Conservation (phyloP, 2,329 filamentous ascomycete genomes). For the Penicillium sp. region DNA sequence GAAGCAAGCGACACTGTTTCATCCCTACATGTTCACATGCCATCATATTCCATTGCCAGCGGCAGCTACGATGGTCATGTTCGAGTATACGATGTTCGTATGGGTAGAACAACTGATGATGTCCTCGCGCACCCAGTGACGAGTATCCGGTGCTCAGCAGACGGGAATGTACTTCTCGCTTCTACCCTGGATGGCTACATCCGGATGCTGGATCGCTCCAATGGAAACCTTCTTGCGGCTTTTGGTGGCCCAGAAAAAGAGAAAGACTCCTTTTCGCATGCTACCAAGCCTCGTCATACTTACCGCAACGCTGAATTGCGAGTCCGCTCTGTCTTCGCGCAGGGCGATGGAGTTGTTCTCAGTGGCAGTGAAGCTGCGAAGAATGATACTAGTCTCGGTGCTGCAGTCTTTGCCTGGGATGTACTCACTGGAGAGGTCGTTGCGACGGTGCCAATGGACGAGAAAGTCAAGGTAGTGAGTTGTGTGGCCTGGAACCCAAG, state of each 20-base stretch:
- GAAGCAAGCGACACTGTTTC: conserved; percentile 46
- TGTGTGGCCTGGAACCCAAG: conserved; percentile 49
- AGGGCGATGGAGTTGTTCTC: conserved; percentile 74
- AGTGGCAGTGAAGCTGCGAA: conserved; percentile 70
- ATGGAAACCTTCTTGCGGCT: conserved; percentile 70
- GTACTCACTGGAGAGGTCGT: conserved; percentile 69
- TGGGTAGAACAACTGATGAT: conserved; percentile 70
- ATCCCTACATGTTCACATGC: conserved; percentile 39
- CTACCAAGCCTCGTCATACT: conserved; percentile 2
- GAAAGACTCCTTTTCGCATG: conserved; percentile 41
- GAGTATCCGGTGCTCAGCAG: conserved; percentile 67
- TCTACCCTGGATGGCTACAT: conserved; percentile 74
- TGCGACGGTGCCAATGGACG: conserved; percentile 55
- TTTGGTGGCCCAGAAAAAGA: conserved; percentile 56
- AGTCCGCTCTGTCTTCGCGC: conserved; percentile 73
- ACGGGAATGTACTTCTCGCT: conserved; percentile 73
- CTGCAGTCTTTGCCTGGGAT: conserved; percentile 69
- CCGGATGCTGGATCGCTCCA: conserved; percentile 75
- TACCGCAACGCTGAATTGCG: conserved; percentile 69
- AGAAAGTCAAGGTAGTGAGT: conserved; percentile 45
- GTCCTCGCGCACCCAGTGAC: conserved; percentile 70
- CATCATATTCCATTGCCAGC: conserved; percentile 58
- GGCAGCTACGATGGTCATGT: conserved; percentile 85
- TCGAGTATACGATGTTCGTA: conserved; percentile 77
- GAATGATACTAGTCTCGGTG: conserved; percentile 21